A percentile compares a stretch with the other conserved stretches of the same genome.
These are phyloP conservation scores for Candida chauliodis DNA, from an alignment of 805 yeast genomes.

Conservation along the genomic window DNA sequence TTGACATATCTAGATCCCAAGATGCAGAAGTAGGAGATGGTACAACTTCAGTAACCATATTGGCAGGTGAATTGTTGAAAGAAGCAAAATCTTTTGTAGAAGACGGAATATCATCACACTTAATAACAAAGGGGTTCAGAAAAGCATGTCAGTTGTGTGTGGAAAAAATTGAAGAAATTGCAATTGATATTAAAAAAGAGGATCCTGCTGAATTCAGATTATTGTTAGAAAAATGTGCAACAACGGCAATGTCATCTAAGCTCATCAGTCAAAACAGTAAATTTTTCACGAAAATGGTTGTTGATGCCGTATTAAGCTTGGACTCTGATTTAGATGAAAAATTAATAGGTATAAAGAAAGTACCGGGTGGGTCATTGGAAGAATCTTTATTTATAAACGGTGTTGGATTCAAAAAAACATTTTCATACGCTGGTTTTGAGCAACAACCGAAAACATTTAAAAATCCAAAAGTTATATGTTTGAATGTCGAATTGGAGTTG, in stretches of 20 bases:
- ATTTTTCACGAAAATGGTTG: slow-evolving; percentile 94
- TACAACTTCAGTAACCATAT: slow-evolving; percentile 91
- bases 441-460: slow-evolving; percentile 89
- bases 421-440: slow-evolving; percentile 97
- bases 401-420: slow-evolving; percentile 96
- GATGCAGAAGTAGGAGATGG: slow-evolving; percentile 99
- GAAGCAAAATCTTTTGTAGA: slow-evolving; percentile 89
- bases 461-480: slow-evolving; percentile 76
- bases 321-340: slow-evolving; percentile 86
- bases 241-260: slow-evolving; percentile 96
- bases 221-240: slow-evolving; percentile 86
- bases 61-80: slow-evolving; percentile 92
- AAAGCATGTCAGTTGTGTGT: slow-evolving; percentile 78
- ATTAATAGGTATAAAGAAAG: slow-evolving; percentile 89
- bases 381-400: slow-evolving; percentile 88
- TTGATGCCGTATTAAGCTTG: slow-evolving; percentile 85
- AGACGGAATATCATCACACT: slow-evolving; percentile 91
- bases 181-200: slow-evolving; percentile 60
- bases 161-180: slow-evolving; percentile 65
- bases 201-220: slow-evolving; percentile 56
- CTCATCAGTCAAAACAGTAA: slow-evolving; percentile 81
- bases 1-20: slow-evolving; percentile 92
- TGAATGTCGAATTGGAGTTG: slow-evolving; percentile 91
- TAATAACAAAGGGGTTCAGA: slow-evolving; percentile 83
- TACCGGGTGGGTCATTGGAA: slow-evolving; percentile 95